phyloP scores from a whole-genome alignment of 768 basidiomycete genomes.

The Suillus paluster region DNA sequence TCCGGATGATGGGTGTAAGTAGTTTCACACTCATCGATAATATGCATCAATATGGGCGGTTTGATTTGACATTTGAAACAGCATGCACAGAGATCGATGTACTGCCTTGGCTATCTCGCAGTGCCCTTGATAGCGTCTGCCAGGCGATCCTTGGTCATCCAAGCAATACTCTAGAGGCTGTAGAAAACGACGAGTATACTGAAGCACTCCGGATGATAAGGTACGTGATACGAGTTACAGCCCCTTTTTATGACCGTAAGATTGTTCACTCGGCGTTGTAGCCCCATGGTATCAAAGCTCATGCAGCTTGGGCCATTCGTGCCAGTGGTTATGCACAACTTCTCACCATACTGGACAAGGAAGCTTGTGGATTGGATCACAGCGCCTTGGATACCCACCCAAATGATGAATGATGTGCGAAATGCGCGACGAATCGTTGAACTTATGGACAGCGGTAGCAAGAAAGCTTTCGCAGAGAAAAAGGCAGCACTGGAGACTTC shows the following conservation, averaged over 20 bases:
- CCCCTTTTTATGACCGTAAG: neutral
- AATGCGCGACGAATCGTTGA: conserved; percentile 14
- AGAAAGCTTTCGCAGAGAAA: conserved; percentile 24
- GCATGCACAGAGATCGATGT: conserved; percentile 25
- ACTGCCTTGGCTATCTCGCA: conserved; percentile 23
- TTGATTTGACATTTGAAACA: conserved; percentile 6
- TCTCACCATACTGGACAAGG: neutral
- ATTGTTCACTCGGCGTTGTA: neutral
- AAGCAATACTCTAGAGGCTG: conserved; percentile 15
- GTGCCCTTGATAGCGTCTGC: conserved; percentile 30
- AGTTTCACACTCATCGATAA: neutral
- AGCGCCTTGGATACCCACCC: neutral
- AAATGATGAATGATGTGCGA: conserved; percentile 9
- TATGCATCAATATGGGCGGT: neutral
- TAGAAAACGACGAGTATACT: conserved; percentile 13
- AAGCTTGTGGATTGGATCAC: neutral
- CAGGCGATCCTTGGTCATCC: conserved; percentile 26
- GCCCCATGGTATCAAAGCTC: neutral
- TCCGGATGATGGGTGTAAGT: conserved; percentile 3
- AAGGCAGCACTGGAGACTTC: conserved; percentile 15
- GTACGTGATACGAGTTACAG: neutral
- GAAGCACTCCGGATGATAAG: conserved; percentile 2
- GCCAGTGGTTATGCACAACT: neutral
- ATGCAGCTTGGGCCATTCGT: neutral
- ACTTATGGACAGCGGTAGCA: conserved; percentile 19